A percentile compares a stretch with the other conserved stretches of the same genome.
These are phyloP conservation scores for Pleodorina starrii DNA, from an alignment of 139 green algal species.

Conservation along the genomic window DNA sequence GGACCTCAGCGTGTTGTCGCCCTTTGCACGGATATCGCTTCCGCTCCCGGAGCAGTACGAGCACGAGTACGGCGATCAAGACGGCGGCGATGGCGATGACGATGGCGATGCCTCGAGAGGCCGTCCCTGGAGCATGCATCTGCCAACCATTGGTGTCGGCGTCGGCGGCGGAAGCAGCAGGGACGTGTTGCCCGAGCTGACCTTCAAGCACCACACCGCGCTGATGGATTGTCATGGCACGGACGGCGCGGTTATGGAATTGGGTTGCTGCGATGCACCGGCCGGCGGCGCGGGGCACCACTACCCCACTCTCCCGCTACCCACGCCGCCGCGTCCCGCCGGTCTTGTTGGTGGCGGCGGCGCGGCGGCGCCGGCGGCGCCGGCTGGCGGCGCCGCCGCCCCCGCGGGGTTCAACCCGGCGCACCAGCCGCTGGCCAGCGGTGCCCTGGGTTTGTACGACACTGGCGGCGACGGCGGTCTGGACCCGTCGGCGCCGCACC, in stretches of 20 bases:
- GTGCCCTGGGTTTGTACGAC: neutral
- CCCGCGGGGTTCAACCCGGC: neutral
- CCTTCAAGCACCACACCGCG: slow-evolving; percentile 11
- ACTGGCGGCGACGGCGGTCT: neutral
- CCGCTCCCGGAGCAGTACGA: neutral
- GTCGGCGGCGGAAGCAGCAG: too few relatives aligned
- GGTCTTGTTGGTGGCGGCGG: neutral
- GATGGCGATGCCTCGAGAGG: neutral
- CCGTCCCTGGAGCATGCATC: neutral
- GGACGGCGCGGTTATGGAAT: neutral
- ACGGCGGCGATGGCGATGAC: neutral
- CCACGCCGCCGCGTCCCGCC: neutral
- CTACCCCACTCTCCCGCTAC: neutral
- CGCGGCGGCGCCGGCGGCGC: neutral
- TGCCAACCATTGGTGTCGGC: neutral
- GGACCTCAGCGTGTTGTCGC: slow-evolving; percentile 9
- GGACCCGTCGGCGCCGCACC: neutral
- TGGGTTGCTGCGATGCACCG: neutral
- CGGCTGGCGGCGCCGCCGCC: neutral
- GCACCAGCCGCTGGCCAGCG: neutral
- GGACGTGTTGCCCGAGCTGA: neutral
- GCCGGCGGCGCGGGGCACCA: neutral
- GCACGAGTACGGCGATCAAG: neutral
- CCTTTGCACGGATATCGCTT: slow-evolving; percentile 7
- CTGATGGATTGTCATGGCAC: too few relatives aligned